A percentile compares a stretch with the other conserved stretches of the same genome.
Evolutionary conservation across 495 filamentous ascomycete species (phyloP).

Genomic region (Penicillium manginii): DNA sequence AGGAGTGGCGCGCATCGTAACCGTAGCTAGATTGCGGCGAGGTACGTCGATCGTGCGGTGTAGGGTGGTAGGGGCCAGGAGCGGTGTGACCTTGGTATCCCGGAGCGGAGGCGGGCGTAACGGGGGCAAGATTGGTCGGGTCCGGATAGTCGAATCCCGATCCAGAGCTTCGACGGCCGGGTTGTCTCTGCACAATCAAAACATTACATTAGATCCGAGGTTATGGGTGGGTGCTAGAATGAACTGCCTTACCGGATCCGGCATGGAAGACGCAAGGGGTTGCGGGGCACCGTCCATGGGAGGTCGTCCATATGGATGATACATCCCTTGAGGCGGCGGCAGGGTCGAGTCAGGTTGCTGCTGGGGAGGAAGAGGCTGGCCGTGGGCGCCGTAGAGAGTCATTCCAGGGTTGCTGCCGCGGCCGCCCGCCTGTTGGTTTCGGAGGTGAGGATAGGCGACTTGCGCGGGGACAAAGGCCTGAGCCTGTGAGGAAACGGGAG

Average conservation of each 20-base stretch:
- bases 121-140: slow-evolving; percentile 56
- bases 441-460: slow-evolving; percentile 66
- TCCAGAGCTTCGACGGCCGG: slow-evolving; percentile 49
- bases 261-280: slow-evolving; percentile 41
- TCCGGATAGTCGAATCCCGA: slow-evolving; percentile 58
- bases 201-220: slow-evolving; percentile 24
- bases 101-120: slow-evolving; percentile 53
- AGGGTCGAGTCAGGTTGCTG: slow-evolving; percentile 53
- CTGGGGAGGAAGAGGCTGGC: slow-evolving; percentile 68
- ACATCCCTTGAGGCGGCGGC: slow-evolving; percentile 55
- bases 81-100: slow-evolving; percentile 53
- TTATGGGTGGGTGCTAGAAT: slow-evolving; percentile 9
- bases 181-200: slow-evolving; percentile 40
- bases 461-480: slow-evolving; percentile 85
- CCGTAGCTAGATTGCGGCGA: slow-evolving; percentile 54
- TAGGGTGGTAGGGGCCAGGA: slow-evolving; percentile 51
- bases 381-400: slow-evolving; percentile 74
- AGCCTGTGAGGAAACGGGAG: slow-evolving; percentile 79
- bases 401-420: slow-evolving; percentile 44
- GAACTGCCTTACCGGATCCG: slow-evolving; percentile 54
- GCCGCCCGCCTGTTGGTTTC: slow-evolving; percentile 45
- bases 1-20: slow-evolving; percentile 53
- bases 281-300: slow-evolving; percentile 43
- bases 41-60: slow-evolving; percentile 50
- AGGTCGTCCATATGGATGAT: slow-evolving; percentile 40